Base-by-base conservation (phyloP, 2,329 filamentous ascomycete species). In the Aureobasidium uvarum region DNA sequence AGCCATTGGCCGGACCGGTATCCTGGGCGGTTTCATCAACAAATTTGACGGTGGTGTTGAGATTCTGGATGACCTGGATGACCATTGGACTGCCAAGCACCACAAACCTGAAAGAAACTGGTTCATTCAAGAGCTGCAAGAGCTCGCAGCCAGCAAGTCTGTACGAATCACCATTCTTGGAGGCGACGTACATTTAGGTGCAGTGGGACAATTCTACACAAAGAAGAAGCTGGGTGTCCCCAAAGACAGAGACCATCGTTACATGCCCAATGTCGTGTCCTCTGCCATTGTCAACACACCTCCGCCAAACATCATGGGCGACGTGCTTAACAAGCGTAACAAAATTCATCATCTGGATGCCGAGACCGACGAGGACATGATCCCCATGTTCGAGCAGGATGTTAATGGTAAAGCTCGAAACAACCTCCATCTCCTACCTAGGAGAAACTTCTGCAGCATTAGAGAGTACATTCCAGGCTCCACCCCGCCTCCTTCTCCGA, bases 51-150 rank as follows among this genome's bases (percentile, higher is more conserved):
- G 92, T 25, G 92, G 92, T 20, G 90, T 95, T 6, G 95, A 98
- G 76, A 90, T 98, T 16, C 81, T 96, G 33, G 93, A 96, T 74
- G 92, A 96, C 71, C 80, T 96, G 11, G 94, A 97, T 74, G 95
- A 98, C 76, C 94, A 99, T 74, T 99, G 95, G 95, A 97, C 94
- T 0, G 91, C 94, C 43, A 96, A 92, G 74, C 91, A 92, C 73
- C 93, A 98, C 80, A 99, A 98, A 75, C 83, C 86, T 31, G 95
- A 99, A 77, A 87, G 95, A 59, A 91, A 88, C 68, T 89, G 91
- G 76, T 83, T 98, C 68, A 86, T 99, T 46, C 90, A 95, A 74
- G 92, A 97, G 72, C 81, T 99, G 31, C 96, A 99, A 77, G 92
- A 96, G 72, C 83, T 99, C 66, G 93, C 96, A 10, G 92, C 91